Evolutionary conservation across 1,139 yeast genomes (phyloP), one percentile per base, ranked within the genome.

Genomic region (Kluyveromyces sp.): DNA sequence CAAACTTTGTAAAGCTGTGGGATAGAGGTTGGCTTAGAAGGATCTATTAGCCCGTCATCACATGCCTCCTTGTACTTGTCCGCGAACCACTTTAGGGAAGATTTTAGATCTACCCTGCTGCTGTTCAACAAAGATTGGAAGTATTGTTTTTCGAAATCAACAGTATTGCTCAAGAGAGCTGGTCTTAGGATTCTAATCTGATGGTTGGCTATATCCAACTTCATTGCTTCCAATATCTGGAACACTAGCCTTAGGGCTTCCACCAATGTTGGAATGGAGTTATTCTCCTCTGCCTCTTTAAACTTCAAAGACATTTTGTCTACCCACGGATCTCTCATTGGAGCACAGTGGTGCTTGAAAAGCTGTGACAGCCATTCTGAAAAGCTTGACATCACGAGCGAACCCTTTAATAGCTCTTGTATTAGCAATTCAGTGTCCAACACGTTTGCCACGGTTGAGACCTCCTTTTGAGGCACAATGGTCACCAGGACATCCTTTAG

Each of bases 151-250:
- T 90, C 97, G 60, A 90, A 87, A 55, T 86, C 92, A n/a, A 86
- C 83, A 1, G 96, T 95, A 31, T 95, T 85, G 58, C 88, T 92
- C 51, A 89, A 79, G 43, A 90, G 72, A 10, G 86, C 83, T 2
- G 96, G 95, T 58, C 96, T 76, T 48, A 89, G 71, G 29, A 88
- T 79, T 56, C 96, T 75, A 48, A 90, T 87, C 66, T 89, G 97
- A 64, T 90, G 96, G 66, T 90, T 90, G 25, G 97, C 96, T 47
- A 89, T 95, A 61, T 90, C 97, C 55, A 90, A 73, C 65, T 90
- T 90, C 96, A 90, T 89, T n/a, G 95, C 94, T 64, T 89, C 97
- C 55, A 90, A 71, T 50, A 90, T 85, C 53, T 86, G 85, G 64
- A 90, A 88, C 25, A 87, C 76, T 69, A 82, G 76, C 50, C 92